phyloP scores from a whole-genome alignment of 345 rosid genomes.

The Rhizophora apiculata region DNA sequence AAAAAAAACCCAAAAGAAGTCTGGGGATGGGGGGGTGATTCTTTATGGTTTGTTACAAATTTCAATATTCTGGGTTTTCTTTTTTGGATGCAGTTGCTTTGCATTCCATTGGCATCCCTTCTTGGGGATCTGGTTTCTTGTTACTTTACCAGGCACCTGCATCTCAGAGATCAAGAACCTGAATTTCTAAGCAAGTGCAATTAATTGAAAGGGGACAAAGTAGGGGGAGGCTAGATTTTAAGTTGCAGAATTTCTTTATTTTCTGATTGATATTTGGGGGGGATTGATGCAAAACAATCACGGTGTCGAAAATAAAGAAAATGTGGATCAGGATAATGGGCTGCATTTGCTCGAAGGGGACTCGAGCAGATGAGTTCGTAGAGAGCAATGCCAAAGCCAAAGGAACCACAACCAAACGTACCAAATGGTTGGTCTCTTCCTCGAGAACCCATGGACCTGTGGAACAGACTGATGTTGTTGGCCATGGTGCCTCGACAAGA shows the following conservation, averaged over 20 bases:
- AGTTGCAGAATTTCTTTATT: not conserved
- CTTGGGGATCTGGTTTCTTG: slow-evolving; percentile 16
- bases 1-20: too few species aligned
- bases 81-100: not conserved
- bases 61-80: too few species aligned
- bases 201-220: not conserved
- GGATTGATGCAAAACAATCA: slow-evolving; percentile 1
- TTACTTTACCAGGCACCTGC: not conserved
- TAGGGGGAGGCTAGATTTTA: not conserved
- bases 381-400: slow-evolving; percentile 31
- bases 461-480: slow-evolving; percentile 32
- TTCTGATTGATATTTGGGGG: not conserved
- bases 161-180: not conserved
- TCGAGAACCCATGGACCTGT: slow-evolving; percentile 31
- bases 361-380: slow-evolving; percentile 31
- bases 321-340: slow-evolving; percentile 56
- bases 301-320: slow-evolving; percentile 2
- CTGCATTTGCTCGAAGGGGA: slow-evolving; percentile 78
- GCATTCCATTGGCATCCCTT: slow-evolving; percentile 1
- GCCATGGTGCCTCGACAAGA: slow-evolving; percentile 34
- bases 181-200: not conserved
- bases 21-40: too few species aligned
- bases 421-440: slow-evolving; percentile 38
- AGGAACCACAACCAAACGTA: slow-evolving; percentile 28
- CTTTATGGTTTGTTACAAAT: too few species aligned